Evolutionary conservation across 176 grass and related monocot genomes (phyloP).

Genomic region (Zoysia pacifica): DNA sequence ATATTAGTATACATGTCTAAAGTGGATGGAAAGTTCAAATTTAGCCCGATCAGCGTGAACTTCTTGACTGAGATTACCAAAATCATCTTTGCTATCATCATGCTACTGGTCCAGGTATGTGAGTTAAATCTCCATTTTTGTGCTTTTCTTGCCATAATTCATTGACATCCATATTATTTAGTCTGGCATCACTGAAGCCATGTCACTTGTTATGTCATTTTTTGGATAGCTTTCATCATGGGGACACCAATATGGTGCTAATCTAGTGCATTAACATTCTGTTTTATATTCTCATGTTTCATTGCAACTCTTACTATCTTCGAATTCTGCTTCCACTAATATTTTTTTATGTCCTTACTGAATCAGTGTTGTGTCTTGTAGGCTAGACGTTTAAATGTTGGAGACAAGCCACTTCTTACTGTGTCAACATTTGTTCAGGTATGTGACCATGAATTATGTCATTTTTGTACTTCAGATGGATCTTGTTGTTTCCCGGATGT

Average conservation of each 20-base stretch:
- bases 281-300: neutral
- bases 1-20: conserved; percentile 96
- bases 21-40: conserved; percentile 92
- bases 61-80: conserved; percentile 95
- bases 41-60: conserved; percentile 96
- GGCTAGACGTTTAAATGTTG: conserved; percentile 76
- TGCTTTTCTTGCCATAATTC: neutral
- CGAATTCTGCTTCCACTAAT: conserved; percentile 24
- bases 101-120: conserved; percentile 86
- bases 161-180: conserved; percentile 9
- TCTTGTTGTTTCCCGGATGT: conserved; percentile 1
- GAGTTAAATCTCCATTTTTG: conserved; percentile 8
- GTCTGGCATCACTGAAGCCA: neutral
- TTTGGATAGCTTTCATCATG: conserved; percentile 12
- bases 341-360: conserved; percentile 7
- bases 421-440: conserved; percentile 85
- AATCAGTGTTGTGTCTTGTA: conserved; percentile 41
- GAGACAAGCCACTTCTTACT: conserved; percentile 78
- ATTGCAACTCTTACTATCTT: neutral
- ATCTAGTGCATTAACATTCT: neutral
- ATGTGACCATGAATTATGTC: conserved; percentile 18
- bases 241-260: neutral
- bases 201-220: neutral
- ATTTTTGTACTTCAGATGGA: conserved; percentile 15
- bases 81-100: conserved; percentile 78